phyloP scores from a whole-genome alignment of 2,329 filamentous ascomycete genomes.

The Kalaharituber pfeilii region DNA sequence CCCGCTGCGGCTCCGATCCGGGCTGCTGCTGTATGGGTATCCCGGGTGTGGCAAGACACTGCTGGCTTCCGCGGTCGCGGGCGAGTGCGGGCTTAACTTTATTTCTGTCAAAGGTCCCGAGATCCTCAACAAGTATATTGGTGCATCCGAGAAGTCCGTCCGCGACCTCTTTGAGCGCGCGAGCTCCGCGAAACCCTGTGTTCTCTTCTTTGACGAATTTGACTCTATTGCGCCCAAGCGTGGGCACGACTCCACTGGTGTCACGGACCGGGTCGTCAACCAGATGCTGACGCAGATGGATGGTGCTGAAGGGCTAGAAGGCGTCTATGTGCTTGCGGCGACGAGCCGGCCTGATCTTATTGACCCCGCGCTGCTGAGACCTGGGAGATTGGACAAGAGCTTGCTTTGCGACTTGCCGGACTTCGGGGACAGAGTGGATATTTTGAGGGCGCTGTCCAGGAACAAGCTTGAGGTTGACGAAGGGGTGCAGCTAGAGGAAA shows the following conservation, averaged over 20 bases:
- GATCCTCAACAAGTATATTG: conserved; percentile 98
- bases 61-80: conserved; percentile 87
- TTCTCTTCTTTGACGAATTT: conserved; percentile 97
- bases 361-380: conserved; percentile 78
- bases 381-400: conserved; percentile 83
- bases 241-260: conserved; percentile 90
- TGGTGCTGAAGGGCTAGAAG: conserved; percentile 81
- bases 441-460: conserved; percentile 52
- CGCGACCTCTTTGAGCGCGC: conserved; percentile 89
- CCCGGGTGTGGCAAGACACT: conserved; percentile 95
- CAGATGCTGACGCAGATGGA: conserved; percentile 98
- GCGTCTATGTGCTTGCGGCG: conserved; percentile 90
- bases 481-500: conserved; percentile 39
- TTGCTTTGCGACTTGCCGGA: conserved; percentile 78
- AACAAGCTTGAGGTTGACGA: conserved; percentile 50
- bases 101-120: conserved; percentile 97
- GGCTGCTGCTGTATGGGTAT: conserved; percentile 81
- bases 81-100: conserved; percentile 94
- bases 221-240: conserved; percentile 94
- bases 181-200: conserved; percentile 74
- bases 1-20: conserved; percentile 81
- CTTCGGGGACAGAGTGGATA: conserved; percentile 67
- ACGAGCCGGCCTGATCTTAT: conserved; percentile 89
- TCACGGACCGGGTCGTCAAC: conserved; percentile 97
- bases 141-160: conserved; percentile 89